Base-by-base conservation (phyloP, 2,329 filamentous ascomycete species). In the Aspergillus flavus region DNA sequence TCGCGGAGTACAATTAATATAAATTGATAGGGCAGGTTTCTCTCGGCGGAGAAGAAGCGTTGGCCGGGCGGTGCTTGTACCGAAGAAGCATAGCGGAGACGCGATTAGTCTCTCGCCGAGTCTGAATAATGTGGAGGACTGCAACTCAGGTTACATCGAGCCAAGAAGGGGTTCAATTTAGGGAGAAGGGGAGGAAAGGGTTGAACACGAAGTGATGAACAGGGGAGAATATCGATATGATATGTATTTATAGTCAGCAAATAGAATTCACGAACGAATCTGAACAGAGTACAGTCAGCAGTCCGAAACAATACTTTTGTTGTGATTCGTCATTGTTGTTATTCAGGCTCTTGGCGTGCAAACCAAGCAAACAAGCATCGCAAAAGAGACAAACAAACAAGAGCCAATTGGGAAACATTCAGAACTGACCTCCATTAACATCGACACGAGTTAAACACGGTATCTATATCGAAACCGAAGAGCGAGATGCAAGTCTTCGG, bases 21-120 rank as follows among this genome's bases (percentile, higher is more conserved):
- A 30, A 30, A 50, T 30, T 21, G 46, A 50, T 50, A 50, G 46
- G 23, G 46, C 23, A 16, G 23, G 46, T 26, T 50, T 50, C 26
- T 50, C 46, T 50, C 46, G 46, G 46, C 46, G 19, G 26, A 6
- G 14, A 50, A 50, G 57, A 58, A 58, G 57, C 43, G 26, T 58
- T 21, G 57, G 57, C 23, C 23, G 16, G 30, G 45, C 36, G 30
- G 48, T 53, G 57, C 57, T 59, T 59, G 57, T 59, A 52, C 36
- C 34, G 57, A 59, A 59, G 45, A 59, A 59, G 57, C 57, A 53
- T 59, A 59, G 57, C 36, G 32, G 32, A 23, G 16, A 26, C 6
- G 0, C 21, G 9, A 14, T 43, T 43, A 28, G 57, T 58, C 21
- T 50, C 30, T 34, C 16, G 30, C 28, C 26, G 26, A 28, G 57